phyloP scores from a whole-genome alignment of 2,329 filamentous ascomycete species.

The Harringtonia lauricola region DNA sequence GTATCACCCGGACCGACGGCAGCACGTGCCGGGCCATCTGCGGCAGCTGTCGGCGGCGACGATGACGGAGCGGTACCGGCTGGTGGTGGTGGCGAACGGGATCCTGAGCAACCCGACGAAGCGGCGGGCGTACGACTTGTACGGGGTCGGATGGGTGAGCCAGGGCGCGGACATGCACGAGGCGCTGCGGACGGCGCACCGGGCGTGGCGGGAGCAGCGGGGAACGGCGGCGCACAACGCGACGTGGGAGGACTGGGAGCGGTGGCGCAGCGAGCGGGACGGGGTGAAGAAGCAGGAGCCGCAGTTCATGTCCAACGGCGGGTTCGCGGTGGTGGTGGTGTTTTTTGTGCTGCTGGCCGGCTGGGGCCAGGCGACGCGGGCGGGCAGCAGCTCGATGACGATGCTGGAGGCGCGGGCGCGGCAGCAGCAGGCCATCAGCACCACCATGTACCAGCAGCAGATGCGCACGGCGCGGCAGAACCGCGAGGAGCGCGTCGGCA shows the following conservation, averaged over 20 bases:
- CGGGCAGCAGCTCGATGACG: slow-evolving; percentile 48
- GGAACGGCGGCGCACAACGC: slow-evolving; percentile 56
- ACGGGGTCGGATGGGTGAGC: slow-evolving; percentile 80
- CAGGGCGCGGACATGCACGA: slow-evolving; percentile 40
- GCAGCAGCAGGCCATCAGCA: slow-evolving; percentile 54
- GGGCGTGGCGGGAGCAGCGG: slow-evolving; percentile 38
- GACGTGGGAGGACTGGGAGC: slow-evolving; percentile 97
- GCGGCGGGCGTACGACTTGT: slow-evolving; percentile 70
- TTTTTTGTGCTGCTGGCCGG: slow-evolving; percentile 58
- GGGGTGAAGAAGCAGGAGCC: slow-evolving; percentile 38
- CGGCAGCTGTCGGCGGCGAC: slow-evolving; percentile 43
- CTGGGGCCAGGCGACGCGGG: slow-evolving; percentile 60
- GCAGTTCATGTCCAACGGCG: slow-evolving; percentile 64
- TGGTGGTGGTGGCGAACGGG: slow-evolving; percentile 78
- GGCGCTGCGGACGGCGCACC: too few relatives aligned
- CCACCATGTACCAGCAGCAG: slow-evolving; percentile 42
- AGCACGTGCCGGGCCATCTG: slow-evolving; percentile 20
- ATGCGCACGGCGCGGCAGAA: slow-evolving; percentile 38
- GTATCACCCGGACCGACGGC: slow-evolving; percentile 75
- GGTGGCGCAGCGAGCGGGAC: slow-evolving; percentile 52
- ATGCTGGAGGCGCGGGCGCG: slow-evolving; percentile 57
- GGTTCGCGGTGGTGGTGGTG: slow-evolving; percentile 65
- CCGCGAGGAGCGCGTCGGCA: slow-evolving; percentile 59
- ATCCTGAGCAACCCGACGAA: slow-evolving; percentile 75
- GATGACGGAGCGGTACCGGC: slow-evolving; percentile 78